A percentile compares a stretch with the other conserved stretches of the same genome.
Conservation (phyloP, 352 stramenopile genomes). For the Albugo candida region DNA sequence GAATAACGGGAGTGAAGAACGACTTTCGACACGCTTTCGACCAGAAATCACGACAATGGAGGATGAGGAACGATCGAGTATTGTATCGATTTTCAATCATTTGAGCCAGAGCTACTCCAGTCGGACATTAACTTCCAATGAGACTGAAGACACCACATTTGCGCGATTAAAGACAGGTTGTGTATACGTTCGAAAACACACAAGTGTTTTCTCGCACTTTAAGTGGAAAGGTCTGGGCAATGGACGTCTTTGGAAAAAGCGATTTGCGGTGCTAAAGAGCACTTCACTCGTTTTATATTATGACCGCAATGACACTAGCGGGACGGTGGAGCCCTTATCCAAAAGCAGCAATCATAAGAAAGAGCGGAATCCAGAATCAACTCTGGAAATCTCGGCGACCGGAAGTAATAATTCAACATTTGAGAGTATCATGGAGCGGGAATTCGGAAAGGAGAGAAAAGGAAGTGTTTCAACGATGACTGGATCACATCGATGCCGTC, state of each 20-base stretch:
- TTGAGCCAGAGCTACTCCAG: no score
- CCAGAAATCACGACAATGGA: no score
- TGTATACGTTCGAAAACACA: slow-evolving; percentile 67
- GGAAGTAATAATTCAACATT: background rate
- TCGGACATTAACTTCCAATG: background rate
- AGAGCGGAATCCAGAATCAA: background rate
- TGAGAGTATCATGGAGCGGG: no score
- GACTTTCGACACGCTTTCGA: no score
- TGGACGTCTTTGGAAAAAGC: slow-evolving; percentile 55
- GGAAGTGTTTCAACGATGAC: background rate
- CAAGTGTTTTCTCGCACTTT: slow-evolving; percentile 53
- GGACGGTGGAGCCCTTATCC: background rate
- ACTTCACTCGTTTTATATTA: slow-evolving; percentile 45
- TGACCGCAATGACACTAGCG: slow-evolving; percentile 20
- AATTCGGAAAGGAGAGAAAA: background rate
- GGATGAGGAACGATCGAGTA: no score
- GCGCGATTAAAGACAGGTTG: slow-evolving; percentile 35
- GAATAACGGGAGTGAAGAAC: no score
- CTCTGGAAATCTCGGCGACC: background rate
- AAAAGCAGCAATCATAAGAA: background rate
- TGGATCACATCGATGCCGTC: slow-evolving; percentile 24
- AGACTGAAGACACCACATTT: slow-evolving; percentile 11
- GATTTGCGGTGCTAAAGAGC: slow-evolving; percentile 59
- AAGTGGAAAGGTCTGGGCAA: slow-evolving; percentile 32
- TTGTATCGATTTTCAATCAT: no score